phyloP scores from a whole-genome alignment of 192 early-diverging fungal species.

The Podila minutissima region DNA sequence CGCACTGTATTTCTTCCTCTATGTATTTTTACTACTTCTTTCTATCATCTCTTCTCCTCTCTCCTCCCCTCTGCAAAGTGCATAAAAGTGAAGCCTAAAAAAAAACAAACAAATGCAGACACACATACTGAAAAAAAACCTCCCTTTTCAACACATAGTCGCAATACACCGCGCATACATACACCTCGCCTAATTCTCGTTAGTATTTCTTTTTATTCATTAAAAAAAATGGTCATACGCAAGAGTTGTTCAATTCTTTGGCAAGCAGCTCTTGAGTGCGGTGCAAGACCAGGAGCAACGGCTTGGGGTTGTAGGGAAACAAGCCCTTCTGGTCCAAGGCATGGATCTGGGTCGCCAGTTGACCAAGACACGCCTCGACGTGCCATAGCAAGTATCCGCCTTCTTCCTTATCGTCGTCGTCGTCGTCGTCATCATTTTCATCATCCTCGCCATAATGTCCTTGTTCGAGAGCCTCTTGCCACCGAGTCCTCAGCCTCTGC shows the following conservation, averaged over 20 bases:
- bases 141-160: too few species aligned
- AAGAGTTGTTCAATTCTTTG: background rate
- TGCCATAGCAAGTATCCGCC: background rate
- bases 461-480: background rate
- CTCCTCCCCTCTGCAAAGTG: too few species aligned
- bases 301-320: slow-evolving; percentile 40
- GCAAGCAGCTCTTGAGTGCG: slow-evolving; percentile 4
- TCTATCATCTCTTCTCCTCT: background rate
- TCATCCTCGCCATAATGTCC: background rate
- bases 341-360: slow-evolving; percentile 15
- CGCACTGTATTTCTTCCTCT: background rate
- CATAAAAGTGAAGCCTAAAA: too few species aligned
- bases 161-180: too few species aligned
- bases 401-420: background rate
- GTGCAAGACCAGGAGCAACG: slow-evolving; percentile 21
- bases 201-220: background rate
- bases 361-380: slow-evolving; percentile 9
- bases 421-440: background rate
- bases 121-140: background rate
- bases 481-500: slow-evolving; percentile 1
- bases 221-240: background rate
- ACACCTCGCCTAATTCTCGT: too few species aligned
- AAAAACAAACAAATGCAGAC: background rate
- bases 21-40: slow-evolving; percentile 4
- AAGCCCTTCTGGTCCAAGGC: slow-evolving; percentile 11